These are phyloP conservation scores for Serendipita vermifera DNA, from an alignment of 768 basidiomycete species.

Conservation along the genomic window DNA sequence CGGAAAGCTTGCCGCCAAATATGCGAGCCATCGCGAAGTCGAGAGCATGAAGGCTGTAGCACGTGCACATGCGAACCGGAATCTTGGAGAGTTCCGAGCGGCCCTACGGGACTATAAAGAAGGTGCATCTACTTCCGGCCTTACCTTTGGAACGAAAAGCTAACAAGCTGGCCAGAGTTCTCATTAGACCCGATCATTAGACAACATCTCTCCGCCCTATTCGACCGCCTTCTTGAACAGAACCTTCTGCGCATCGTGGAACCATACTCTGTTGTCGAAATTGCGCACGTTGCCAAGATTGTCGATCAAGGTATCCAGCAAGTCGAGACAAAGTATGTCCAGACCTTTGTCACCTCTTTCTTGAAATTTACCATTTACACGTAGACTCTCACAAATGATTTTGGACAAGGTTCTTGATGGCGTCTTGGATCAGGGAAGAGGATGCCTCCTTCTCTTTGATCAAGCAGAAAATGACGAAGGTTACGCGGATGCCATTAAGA, in stretches of 20 bases:
- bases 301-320: slow-evolving; percentile 80
- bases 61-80: slow-evolving; percentile 82
- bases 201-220: slow-evolving; percentile 83
- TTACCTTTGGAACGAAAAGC: background rate
- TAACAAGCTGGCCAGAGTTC: slow-evolving; percentile 44
- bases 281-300: slow-evolving; percentile 71
- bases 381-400: slow-evolving; percentile 93
- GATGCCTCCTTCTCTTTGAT: slow-evolving; percentile 85
- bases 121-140: slow-evolving; percentile 31
- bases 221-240: slow-evolving; percentile 92
- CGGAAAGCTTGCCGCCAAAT: slow-evolving; percentile 79
- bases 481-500: slow-evolving; percentile 80
- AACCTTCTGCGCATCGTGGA: slow-evolving; percentile 92
- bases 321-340: slow-evolving; percentile 78
- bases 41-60: slow-evolving; percentile 95
- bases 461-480: slow-evolving; percentile 72
- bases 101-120: slow-evolving; percentile 76
- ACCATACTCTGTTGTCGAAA: slow-evolving; percentile 86
- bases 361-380: no score
- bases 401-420: slow-evolving; percentile 88
- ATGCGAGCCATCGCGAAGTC: slow-evolving; percentile 76
- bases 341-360: no score
- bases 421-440: slow-evolving; percentile 91
- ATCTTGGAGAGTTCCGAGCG: slow-evolving; percentile 79
- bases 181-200: slow-evolving; percentile 93